Conservation (phyloP, 2,329 filamentous ascomycete species). For the Fusarium piperis region DNA sequence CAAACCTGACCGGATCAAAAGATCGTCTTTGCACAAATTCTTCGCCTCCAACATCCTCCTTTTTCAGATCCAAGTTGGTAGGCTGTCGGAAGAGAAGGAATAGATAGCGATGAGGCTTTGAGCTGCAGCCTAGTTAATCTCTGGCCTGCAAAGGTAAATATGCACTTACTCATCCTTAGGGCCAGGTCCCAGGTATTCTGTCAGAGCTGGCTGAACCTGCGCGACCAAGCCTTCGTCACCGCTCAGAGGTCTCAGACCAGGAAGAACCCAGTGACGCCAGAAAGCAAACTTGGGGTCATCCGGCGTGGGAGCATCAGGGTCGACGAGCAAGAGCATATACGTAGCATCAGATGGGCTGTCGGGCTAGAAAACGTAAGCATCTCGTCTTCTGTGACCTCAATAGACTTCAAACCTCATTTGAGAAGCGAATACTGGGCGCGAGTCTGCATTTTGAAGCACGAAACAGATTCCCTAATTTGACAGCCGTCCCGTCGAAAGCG, state of each 20-base stretch:
- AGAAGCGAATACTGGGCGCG: conserved; percentile 50
- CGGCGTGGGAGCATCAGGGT: conserved; percentile 65
- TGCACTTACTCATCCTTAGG: conserved; percentile 57
- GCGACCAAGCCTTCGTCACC: conserved; percentile 36
- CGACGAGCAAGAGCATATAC: conserved; percentile 61
- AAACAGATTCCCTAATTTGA: conserved; percentile 52
- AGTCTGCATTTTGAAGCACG: conserved; percentile 50
- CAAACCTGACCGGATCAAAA: conserved; percentile 53
- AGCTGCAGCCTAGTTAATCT: conserved; percentile 42
- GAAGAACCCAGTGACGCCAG: conserved; percentile 64
- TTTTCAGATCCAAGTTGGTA: conserved; percentile 44
- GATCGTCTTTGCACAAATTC: conserved; percentile 57
- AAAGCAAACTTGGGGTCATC: conserved; percentile 64
- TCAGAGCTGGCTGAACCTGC: conserved; percentile 48
- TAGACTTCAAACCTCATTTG: conserved; percentile 43
- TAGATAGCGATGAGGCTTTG: conserved; percentile 58
- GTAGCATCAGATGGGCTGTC: conserved; percentile 42
- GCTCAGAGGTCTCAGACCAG: conserved; percentile 49
- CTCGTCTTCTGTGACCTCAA: fast-evolving
- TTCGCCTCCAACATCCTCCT: conserved; percentile 57
- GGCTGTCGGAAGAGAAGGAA: conserved; percentile 58
- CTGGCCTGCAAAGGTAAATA: neutral
- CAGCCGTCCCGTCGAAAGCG: conserved; percentile 46
- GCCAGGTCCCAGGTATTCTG: conserved; percentile 55
- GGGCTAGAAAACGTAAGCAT: conserved; percentile 15